Evolutionary conservation across 169 alveolate species (phyloP).

Genomic region (Pseudocohnilembus persalinus): DNA sequence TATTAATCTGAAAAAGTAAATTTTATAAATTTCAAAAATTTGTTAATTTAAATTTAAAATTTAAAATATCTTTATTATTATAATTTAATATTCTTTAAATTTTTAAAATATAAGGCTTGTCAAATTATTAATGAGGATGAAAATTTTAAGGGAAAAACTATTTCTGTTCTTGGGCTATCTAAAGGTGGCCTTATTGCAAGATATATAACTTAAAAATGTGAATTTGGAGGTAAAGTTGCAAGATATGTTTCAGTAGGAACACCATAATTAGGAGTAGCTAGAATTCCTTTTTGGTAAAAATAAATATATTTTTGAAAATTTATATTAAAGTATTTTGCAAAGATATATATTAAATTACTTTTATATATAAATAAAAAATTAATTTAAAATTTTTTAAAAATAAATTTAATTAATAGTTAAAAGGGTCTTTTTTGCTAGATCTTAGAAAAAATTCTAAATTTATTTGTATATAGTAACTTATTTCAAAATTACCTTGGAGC

Average conservation of each 20-base stretch:
- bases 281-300: constrained; percentile 13
- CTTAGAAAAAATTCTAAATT: background rate
- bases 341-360: no score
- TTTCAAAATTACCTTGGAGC: constrained; percentile 25
- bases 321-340: no score
- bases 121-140: background rate
- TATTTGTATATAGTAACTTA: background rate
- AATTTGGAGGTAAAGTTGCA: constrained; percentile 23
- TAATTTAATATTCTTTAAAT: no score
- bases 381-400: no score
- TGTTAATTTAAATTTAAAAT: no score
- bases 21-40: no score
- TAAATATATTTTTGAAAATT: no score
- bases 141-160: background rate
- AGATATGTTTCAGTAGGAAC: constrained; percentile 31
- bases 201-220: constrained; percentile 26
- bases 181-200: constrained; percentile 30
- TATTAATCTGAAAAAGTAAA: background rate
- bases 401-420: no score
- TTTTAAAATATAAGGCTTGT: background rate
- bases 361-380: no score
- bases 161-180: constrained; percentile 16
- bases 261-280: constrained; percentile 34
- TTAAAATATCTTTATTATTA: no score
- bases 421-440: constrained; percentile 15